Evolutionary conservation across 2,329 filamentous ascomycete genomes (phyloP), one percentile per base, ranked within the genome.

Genomic region (Dactylonectria macrodidyma): DNA sequence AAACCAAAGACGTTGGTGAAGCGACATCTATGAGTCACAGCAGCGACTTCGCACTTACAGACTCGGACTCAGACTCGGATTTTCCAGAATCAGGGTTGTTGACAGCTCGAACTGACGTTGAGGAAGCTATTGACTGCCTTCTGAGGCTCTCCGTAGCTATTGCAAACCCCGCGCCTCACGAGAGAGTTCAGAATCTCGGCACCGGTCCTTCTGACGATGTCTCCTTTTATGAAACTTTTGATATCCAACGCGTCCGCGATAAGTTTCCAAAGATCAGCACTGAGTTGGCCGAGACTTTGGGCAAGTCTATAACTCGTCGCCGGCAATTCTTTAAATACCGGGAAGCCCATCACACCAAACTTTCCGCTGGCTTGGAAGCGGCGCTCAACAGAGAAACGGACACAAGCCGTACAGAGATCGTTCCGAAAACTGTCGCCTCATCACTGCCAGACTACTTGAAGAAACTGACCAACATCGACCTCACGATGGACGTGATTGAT

Each of bases 291-390:
- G 48, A 71, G 2, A 71, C 76, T 1, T 65, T 84, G 0, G 80
- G 80, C 0, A 72, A 63, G 34, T 81, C 76, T 0, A 82, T 82
- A 16, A 78, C 82, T 1, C 68, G 71, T 11, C 74, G 79, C 4
- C 76, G 79, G 5, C 78, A 80, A 5, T 80, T 81, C 46, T 76
- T 84, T 22, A 78, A 76, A 19, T 83, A 83, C 44, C 75, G 80
- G 7, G 74, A 81, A 63, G 70, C 77, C 10, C 81, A 84, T 63
- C 78, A 77, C 46, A 44, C 65, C 1, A 83, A 80, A 44, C 55
- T 82, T 0, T 70, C 70, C 1, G 56, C 70, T 4, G 78, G 76
- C 0, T 64, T 80, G 0, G 69, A 76, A 6, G 16, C 50, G 9
- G 16, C 5, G 47, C 38, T 41, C 41, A 19, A 72, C 2, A 70